These are phyloP conservation scores for Candida tammaniensis DNA, from an alignment of 805 yeast species.

Conservation along the genomic window DNA sequence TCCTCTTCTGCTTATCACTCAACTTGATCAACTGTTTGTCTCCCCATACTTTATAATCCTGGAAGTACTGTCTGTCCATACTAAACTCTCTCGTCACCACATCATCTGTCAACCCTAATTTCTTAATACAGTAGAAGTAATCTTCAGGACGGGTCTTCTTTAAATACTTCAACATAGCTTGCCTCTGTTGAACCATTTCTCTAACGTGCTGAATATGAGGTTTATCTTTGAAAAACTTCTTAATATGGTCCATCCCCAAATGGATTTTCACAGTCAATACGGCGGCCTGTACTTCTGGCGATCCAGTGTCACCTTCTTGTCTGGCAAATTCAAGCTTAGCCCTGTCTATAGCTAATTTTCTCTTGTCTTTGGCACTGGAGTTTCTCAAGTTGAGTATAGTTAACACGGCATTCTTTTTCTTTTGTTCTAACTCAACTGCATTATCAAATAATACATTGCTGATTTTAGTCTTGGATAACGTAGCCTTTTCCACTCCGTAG, in stretches of 20 bases:
- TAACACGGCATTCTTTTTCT: conserved; percentile 62
- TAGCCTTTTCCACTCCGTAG: conserved; percentile 72
- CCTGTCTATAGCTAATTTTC: conserved; percentile 54
- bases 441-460: conserved; percentile 30
- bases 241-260: conserved; percentile 69
- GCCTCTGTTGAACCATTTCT: conserved; percentile 87
- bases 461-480: conserved; percentile 33
- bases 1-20: conserved; percentile 32
- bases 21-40: conserved; percentile 60
- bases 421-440: conserved; percentile 38
- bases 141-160: conserved; percentile 76
- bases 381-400: conserved; percentile 76
- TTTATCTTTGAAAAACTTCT: conserved; percentile 67
- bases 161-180: conserved; percentile 74
- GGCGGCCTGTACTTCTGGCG: conserved; percentile 96
- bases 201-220: conserved; percentile 68
- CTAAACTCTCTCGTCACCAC: conserved; percentile 77
- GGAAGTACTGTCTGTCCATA: conserved; percentile 74
- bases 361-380: conserved; percentile 55
- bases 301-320: conserved; percentile 87
- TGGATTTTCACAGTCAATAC: conserved; percentile 78
- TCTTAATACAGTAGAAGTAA: conserved; percentile 82
- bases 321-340: conserved; percentile 82
- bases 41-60: conserved; percentile 75
- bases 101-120: conserved; percentile 82